These are phyloP conservation scores for Lactarius indigo DNA, from an alignment of 768 basidiomycete genomes.

Conservation along the genomic window DNA sequence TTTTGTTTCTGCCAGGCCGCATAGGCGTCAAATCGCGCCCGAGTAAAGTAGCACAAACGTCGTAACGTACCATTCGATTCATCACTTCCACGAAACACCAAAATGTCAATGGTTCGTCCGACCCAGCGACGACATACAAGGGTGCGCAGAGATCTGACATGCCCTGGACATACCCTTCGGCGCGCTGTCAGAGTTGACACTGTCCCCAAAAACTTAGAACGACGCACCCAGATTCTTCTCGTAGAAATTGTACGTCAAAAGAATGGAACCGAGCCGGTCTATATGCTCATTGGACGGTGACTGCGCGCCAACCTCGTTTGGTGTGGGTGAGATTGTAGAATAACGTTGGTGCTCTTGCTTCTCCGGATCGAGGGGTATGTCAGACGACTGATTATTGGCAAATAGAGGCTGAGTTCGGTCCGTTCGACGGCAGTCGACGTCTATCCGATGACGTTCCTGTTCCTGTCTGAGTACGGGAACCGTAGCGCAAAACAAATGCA, in stretches of 20 bases:
- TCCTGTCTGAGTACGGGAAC: slow-evolving; percentile 5
- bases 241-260: slow-evolving; percentile 89
- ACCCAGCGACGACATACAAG: slow-evolving; percentile 86
- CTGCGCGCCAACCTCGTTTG: slow-evolving; percentile 77
- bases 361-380: slow-evolving; percentile 53
- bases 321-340: slow-evolving; percentile 72
- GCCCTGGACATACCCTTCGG: slow-evolving; percentile 90
- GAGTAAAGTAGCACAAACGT: background rate
- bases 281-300: slow-evolving; percentile 90
- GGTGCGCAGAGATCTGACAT: slow-evolving; percentile 98
- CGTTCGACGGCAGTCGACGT: slow-evolving; percentile 96
- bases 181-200: slow-evolving; percentile 26
- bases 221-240: slow-evolving; percentile 80
- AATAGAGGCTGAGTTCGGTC: slow-evolving; percentile 94
- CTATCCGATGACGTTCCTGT: slow-evolving; percentile 86
- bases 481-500: slow-evolving; percentile 22
- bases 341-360: slow-evolving; percentile 52
- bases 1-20: slow-evolving; percentile 70
- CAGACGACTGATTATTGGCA: slow-evolving; percentile 38
- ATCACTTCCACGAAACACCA: slow-evolving; percentile 97
- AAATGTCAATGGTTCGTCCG: slow-evolving; percentile 87
- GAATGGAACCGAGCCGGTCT: slow-evolving; percentile 77
- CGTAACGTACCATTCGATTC: slow-evolving; percentile 78
- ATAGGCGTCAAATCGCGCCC: background rate
- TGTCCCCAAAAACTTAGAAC: background rate